A percentile compares a stretch with the other conserved stretches of the same genome.
Conservation (phyloP, 169 alveolate genomes). For the Cryptosporidium viatorum region DNA sequence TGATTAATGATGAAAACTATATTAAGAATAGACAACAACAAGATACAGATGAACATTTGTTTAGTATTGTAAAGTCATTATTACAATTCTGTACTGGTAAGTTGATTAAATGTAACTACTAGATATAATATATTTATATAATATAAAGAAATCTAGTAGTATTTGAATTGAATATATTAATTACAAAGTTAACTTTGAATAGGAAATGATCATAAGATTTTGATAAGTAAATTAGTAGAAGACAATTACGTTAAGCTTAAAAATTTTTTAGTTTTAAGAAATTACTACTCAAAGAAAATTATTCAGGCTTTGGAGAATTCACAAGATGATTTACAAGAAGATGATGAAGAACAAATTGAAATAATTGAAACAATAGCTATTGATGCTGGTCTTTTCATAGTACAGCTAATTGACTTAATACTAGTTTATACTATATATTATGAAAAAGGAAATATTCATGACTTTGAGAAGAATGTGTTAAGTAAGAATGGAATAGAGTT, state of each 20-base stretch:
- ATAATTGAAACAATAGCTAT: conserved; percentile 33
- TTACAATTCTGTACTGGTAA: conserved; percentile 58
- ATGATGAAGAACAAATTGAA: conserved; percentile 7
- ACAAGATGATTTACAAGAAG: conserved; percentile 6
- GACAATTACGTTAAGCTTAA: conserved; percentile 10
- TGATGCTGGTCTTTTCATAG: conserved; percentile 60
- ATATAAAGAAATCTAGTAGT: too few species aligned
- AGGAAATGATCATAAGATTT: conserved; percentile 28
- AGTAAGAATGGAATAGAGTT: neutral
- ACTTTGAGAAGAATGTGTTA: neutral
- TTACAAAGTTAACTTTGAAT: neutral
- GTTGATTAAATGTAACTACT: neutral
- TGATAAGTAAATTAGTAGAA: conserved; percentile 15
- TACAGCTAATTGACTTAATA: conserved; percentile 54
- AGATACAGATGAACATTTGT: conserved; percentile 65
- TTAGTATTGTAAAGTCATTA: conserved; percentile 54
- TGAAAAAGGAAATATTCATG: neutral
- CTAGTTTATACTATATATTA: conserved; percentile 5
- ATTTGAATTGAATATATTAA: neutral
- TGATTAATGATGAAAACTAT: conserved; percentile 4
- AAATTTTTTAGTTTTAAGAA: conserved; percentile 6
- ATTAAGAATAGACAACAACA: conserved; percentile 47
- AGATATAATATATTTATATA: neutral
- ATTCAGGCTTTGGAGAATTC: conserved; percentile 2
- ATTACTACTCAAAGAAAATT: conserved; percentile 21